Evolutionary conservation across 495 filamentous ascomycete species (phyloP).

Genomic region (Hyaloscypha variabilis): DNA sequence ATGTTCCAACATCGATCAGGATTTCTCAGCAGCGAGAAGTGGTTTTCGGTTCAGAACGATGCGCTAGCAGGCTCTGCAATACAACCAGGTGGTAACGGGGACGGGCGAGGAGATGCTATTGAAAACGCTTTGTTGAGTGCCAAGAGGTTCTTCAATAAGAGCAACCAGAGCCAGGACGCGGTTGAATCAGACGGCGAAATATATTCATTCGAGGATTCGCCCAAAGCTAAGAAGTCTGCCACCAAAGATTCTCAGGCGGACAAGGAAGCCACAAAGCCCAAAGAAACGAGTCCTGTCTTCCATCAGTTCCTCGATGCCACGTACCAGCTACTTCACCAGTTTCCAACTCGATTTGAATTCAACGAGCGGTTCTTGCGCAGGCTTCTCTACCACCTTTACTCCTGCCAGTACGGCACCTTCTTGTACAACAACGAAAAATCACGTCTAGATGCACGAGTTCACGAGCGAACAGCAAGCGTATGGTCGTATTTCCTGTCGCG

Average conservation of each 20-base stretch:
- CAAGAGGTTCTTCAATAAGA: constrained; percentile 85
- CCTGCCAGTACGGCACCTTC: constrained; percentile 97
- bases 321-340: constrained; percentile 85
- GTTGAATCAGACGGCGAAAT: constrained; percentile 61
- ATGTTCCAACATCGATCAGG: constrained; percentile 93
- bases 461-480: constrained; percentile 79
- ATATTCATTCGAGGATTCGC: constrained; percentile 54
- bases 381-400: constrained; percentile 91
- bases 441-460: constrained; percentile 71
- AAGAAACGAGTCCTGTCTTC: constrained; percentile 94
- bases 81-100: constrained; percentile 52
- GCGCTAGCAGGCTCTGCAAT: constrained; percentile 52
- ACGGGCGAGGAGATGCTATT: constrained; percentile 71
- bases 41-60: constrained; percentile 87
- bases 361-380: constrained; percentile 93
- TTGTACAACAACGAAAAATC: constrained; percentile 94
- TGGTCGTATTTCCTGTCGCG: constrained; percentile 94
- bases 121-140: constrained; percentile 87
- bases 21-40: constrained; percentile 86
- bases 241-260: constrained; percentile 34
- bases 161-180: constrained; percentile 68
- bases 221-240: constrained; percentile 25
- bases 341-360: constrained; percentile 93
- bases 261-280: constrained; percentile 55
- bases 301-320: constrained; percentile 98